Conservation (phyloP, 2,329 filamentous ascomycete genomes). For the Pseudogymnoascus destructans region DNA sequence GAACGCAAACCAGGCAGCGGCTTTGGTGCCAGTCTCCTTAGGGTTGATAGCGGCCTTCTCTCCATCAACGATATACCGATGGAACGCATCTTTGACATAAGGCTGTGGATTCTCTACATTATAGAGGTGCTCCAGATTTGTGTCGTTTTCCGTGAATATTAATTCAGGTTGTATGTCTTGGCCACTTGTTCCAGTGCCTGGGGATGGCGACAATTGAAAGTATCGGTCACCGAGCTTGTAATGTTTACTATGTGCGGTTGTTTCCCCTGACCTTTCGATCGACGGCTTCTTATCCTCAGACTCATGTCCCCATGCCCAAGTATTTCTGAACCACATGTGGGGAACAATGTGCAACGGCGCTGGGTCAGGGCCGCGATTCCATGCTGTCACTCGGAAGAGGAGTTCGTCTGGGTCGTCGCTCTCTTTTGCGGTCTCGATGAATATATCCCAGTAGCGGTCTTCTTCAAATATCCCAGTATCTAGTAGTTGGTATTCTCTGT, state of each 20-base stretch:
- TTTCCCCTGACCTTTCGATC: slow-evolving; percentile 53
- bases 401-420: slow-evolving; percentile 83
- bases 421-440: slow-evolving; percentile 93
- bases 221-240: slow-evolving; percentile 70
- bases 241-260: slow-evolving; percentile 65
- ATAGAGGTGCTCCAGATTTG: slow-evolving; percentile 70
- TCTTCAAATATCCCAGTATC: slow-evolving; percentile 85
- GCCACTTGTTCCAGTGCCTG: slow-evolving; percentile 63
- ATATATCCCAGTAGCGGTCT: slow-evolving; percentile 89
- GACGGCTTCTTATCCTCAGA: slow-evolving; percentile 62
- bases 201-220: slow-evolving; percentile 77
- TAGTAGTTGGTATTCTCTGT: slow-evolving; percentile 81
- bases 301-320: slow-evolving; percentile 88
- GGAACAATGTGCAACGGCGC: slow-evolving; percentile 88
- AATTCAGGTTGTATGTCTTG: slow-evolving; percentile 75
- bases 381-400: slow-evolving; percentile 86
- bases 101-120: slow-evolving; percentile 62
- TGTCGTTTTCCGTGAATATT: slow-evolving; percentile 93
- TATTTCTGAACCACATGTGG: slow-evolving; percentile 95
- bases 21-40: slow-evolving; percentile 68
- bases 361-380: slow-evolving; percentile 84
- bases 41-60: slow-evolving; percentile 77
- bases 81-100: slow-evolving; percentile 93
- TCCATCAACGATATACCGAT: slow-evolving; percentile 70
- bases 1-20: slow-evolving; percentile 82